Conservation (phyloP, 2,329 filamentous ascomycete genomes). For the Ceratocystiopsis sp. region DNA sequence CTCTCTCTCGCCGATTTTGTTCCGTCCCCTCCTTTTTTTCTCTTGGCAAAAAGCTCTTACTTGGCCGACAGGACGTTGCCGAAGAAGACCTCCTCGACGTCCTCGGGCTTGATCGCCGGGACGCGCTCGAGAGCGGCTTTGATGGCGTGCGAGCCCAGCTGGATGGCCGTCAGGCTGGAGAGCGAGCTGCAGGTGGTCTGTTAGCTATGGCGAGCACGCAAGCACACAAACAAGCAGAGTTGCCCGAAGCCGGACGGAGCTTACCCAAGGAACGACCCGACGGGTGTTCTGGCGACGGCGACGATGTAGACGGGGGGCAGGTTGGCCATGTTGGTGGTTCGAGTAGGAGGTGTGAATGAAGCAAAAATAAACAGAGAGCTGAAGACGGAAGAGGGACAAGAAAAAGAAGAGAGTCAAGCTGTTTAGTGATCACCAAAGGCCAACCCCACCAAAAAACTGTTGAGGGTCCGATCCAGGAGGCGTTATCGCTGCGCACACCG, state of each 20-base stretch:
- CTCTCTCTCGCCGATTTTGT: too few relatives aligned
- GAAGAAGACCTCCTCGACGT: conserved; percentile 94
- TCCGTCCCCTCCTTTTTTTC: too few relatives aligned
- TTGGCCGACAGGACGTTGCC: conserved; percentile 96
- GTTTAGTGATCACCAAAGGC: not conserved
- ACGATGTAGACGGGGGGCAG: conserved; percentile 91
- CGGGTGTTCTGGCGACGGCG: conserved; percentile 73
- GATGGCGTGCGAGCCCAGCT: conserved; percentile 83
- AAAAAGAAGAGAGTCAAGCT: not conserved
- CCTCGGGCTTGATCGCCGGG: conserved; percentile 68
- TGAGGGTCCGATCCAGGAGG: not conserved
- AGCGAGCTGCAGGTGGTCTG: conserved; percentile 46
- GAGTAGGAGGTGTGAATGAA: too few relatives aligned
- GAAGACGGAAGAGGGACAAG: too few relatives aligned
- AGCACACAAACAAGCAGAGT: not conserved
- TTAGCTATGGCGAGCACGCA: conserved; percentile 1
- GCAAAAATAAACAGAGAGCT: too few relatives aligned
- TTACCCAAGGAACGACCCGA: conserved; percentile 89
- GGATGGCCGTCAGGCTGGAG: conserved; percentile 67
- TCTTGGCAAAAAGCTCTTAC: conserved; percentile 30
- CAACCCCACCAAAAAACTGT: not conserved
- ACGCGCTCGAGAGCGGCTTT: conserved; percentile 81
- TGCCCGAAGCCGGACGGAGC: conserved; percentile 15
- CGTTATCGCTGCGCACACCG: not conserved
- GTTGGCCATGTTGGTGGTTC: conserved; percentile 46